phyloP scores from a whole-genome alignment of 768 basidiomycete species.

The Lactifluus volemus region DNA sequence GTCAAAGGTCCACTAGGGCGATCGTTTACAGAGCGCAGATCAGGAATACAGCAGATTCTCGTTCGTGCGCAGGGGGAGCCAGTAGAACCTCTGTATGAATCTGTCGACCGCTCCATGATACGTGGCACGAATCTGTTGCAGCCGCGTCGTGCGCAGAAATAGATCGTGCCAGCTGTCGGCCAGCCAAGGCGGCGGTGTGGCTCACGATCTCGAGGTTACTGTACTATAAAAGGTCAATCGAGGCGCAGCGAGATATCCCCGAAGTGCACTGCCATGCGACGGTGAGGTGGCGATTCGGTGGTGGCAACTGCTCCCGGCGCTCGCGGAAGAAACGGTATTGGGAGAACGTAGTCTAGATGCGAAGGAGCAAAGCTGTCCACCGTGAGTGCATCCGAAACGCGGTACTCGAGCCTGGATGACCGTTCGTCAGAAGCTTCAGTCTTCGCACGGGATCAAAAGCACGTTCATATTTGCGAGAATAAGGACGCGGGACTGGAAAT shows the following conservation, averaged over 20 bases:
- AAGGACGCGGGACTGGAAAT: neutral
- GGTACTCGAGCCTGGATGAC: slow-evolving; percentile 4
- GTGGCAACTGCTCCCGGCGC: neutral
- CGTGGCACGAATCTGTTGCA: neutral
- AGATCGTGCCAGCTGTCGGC: neutral
- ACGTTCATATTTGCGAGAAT: neutral
- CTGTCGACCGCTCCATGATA: slow-evolving; percentile 2
- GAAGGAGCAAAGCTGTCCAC: neutral
- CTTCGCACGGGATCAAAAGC: slow-evolving; percentile 5
- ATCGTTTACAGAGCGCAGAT: neutral
- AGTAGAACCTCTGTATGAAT: neutral
- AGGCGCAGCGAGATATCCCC: neutral
- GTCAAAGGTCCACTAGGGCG: neutral
- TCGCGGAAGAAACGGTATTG: neutral
- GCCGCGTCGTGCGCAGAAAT: neutral
- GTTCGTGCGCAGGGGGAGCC: too few species aligned
- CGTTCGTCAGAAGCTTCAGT: neutral
- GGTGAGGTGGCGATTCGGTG: neutral
- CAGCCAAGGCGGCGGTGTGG: neutral
- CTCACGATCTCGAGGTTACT: neutral
- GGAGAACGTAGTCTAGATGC: neutral
- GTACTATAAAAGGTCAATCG: neutral
- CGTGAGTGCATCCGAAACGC: neutral
- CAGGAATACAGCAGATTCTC: neutral
- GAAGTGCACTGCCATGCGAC: neutral